Conservation (phyloP, 768 basidiomycete species). For the Flagelloscypha sp. region DNA sequence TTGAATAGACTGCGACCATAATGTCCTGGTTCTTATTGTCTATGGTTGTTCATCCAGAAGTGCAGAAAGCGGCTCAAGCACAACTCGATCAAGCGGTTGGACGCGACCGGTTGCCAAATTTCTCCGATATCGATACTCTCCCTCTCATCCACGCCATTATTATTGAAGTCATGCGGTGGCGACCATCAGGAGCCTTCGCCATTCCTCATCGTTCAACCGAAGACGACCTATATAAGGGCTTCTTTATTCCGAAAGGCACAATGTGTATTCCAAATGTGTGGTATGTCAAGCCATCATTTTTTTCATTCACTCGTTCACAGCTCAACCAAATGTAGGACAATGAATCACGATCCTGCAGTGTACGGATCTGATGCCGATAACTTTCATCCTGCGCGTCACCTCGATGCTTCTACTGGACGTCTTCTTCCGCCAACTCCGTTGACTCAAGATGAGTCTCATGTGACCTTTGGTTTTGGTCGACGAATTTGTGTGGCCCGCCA, state of each 20-base stretch:
- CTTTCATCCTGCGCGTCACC: constrained; percentile 20
- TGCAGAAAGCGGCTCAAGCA: no score
- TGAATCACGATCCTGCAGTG: constrained; percentile 19
- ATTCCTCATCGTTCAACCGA: constrained; percentile 17
- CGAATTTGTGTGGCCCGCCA: background rate
- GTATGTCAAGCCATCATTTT: constrained; percentile 2
- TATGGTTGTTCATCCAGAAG: no score
- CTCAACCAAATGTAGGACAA: no score
- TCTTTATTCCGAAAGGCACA: constrained; percentile 20
- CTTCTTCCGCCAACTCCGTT: background rate
- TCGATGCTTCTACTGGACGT: constrained; percentile 10
- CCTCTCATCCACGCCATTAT: constrained; percentile 16
- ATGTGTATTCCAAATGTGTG: constrained; percentile 16
- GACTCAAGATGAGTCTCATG: constrained; percentile 1
- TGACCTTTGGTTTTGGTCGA: constrained; percentile 8
- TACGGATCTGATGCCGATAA: constrained; percentile 18
- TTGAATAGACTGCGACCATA: no score
- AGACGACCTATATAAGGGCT: constrained; percentile 24
- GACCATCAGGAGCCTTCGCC: no score
- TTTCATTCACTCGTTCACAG: background rate
- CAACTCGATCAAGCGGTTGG: no score
- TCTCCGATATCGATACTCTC: constrained; percentile 13
- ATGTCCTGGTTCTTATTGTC: no score
- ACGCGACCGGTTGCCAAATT: constrained; percentile 15
- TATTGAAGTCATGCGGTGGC: constrained; percentile 17